Evolutionary conservation across 805 yeast species (phyloP).

Genomic region (Saturnispora zaruensis): DNA sequence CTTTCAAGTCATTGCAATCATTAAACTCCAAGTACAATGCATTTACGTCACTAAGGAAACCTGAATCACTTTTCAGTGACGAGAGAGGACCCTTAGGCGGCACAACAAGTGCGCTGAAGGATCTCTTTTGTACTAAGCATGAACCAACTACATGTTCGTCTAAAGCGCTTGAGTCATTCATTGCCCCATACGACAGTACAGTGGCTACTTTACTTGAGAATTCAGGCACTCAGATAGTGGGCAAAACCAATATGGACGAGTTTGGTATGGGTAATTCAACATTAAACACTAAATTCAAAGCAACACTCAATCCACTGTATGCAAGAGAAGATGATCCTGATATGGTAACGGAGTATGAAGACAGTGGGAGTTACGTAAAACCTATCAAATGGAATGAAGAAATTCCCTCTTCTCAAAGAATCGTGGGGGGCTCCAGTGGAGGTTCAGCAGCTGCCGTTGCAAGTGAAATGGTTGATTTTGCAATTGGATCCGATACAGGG

Average conservation of each 20-base stretch:
- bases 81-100: conserved; percentile 8
- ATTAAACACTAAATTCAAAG: conserved; percentile 46
- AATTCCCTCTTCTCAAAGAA: conserved; percentile 19
- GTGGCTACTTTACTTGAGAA: conserved; percentile 45
- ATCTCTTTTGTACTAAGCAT: conserved; percentile 62
- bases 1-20: conserved; percentile 7
- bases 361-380: conserved; percentile 9
- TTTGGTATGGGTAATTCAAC: conserved; percentile 93
- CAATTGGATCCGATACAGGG: conserved; percentile 95
- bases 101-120: conserved; percentile 52
- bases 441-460: conserved; percentile 94
- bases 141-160: conserved; percentile 77
- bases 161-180: conserved; percentile 45
- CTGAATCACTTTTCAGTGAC: neutral
- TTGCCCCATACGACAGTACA: conserved; percentile 78
- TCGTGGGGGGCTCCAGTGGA: conserved; percentile 91
- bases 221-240: conserved; percentile 49
- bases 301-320: conserved; percentile 45
- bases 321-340: conserved; percentile 12
- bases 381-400: neutral
- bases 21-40: conserved; percentile 24
- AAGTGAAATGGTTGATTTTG: conserved; percentile 56
- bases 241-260: conserved; percentile 90
- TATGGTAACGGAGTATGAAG: conserved; percentile 19
- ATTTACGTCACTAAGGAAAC: conserved; percentile 33